phyloP scores from a whole-genome alignment of 1,284 basidiomycete genomes.

The Entoloma clypeatum region DNA sequence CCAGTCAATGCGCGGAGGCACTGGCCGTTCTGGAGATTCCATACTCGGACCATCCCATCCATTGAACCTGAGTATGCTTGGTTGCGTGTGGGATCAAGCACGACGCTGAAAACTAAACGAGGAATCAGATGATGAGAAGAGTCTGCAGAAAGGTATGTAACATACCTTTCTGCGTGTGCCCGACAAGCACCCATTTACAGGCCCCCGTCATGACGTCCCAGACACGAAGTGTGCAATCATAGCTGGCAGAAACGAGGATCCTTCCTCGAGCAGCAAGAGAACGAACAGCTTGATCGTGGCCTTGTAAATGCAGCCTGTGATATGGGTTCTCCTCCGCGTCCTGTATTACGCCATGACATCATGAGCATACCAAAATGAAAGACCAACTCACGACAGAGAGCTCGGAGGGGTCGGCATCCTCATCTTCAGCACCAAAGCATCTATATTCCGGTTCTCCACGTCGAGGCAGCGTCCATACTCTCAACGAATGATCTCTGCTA shows the following conservation, averaged over 20 bases:
- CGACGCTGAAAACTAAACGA: slow-evolving; percentile 80
- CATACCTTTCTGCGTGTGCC: slow-evolving; percentile 88
- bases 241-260: slow-evolving; percentile 91
- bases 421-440: slow-evolving; percentile 66
- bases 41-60: slow-evolving; percentile 93
- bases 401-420: slow-evolving; percentile 65
- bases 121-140: slow-evolving; percentile 6
- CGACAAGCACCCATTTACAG: slow-evolving; percentile 76
- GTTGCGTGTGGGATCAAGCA: slow-evolving; percentile 79
- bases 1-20: slow-evolving; percentile 81
- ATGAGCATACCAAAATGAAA: slow-evolving; percentile 9
- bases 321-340: slow-evolving; percentile 87
- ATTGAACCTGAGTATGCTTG: slow-evolving; percentile 94
- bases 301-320: slow-evolving; percentile 79
- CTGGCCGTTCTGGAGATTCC: slow-evolving; percentile 80
- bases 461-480: slow-evolving; percentile 87
- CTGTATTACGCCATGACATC: slow-evolving; percentile 33
- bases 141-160: slow-evolving; percentile 13
- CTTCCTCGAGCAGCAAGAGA: slow-evolving; percentile 88
- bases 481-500: slow-evolving; percentile 83
- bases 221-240: slow-evolving; percentile 89
- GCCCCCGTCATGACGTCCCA: slow-evolving; percentile 93
- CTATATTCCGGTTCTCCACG: slow-evolving; percentile 74
- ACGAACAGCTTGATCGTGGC: slow-evolving; percentile 88
- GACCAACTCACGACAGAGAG: slow-evolving; percentile 40